A percentile compares a stretch with the other conserved stretches of the same genome.
phyloP scores from a whole-genome alignment of 345 rosid species.

The Draba incana region DNA sequence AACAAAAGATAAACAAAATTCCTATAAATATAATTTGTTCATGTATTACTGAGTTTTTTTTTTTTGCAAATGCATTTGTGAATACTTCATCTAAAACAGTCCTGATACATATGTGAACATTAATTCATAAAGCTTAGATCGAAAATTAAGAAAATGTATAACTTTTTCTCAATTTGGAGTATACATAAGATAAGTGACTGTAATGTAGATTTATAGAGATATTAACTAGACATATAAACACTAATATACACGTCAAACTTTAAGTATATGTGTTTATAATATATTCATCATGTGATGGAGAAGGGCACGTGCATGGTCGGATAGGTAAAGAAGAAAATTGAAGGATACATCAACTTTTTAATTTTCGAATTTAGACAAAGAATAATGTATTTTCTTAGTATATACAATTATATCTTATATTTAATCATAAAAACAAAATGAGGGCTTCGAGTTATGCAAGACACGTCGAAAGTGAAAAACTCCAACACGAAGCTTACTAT shows the following conservation, averaged over 20 bases:
- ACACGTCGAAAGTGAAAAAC: constrained; percentile 43
- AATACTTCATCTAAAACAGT: too few species aligned
- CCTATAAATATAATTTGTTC: too few species aligned
- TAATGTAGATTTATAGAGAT: constrained; percentile 19
- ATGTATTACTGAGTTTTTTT: too few species aligned
- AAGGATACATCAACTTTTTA: constrained; percentile 35
- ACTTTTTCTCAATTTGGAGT: neutral
- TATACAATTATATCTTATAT: neutral
- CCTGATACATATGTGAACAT: too few species aligned
- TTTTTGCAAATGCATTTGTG: too few species aligned
- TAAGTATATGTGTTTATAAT: constrained; percentile 16
- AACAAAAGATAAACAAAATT: too few species aligned
- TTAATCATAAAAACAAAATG: constrained; percentile 18
- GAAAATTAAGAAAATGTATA: too few species aligned
- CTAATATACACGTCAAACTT: constrained; percentile 39
- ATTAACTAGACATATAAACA: constrained; percentile 17
- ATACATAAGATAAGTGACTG: neutral
- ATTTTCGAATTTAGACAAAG: constrained; percentile 17
- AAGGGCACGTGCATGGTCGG: constrained; percentile 44
- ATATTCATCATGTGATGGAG: constrained; percentile 28
- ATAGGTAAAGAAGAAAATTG: constrained; percentile 16
- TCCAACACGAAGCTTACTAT: constrained; percentile 43
- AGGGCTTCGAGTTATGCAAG: constrained; percentile 39
- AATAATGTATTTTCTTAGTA: constrained; percentile 1
- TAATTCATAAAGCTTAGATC: too few species aligned